Conservation (phyloP, 495 filamentous ascomycete genomes). For the Penicillium riverlandense region DNA sequence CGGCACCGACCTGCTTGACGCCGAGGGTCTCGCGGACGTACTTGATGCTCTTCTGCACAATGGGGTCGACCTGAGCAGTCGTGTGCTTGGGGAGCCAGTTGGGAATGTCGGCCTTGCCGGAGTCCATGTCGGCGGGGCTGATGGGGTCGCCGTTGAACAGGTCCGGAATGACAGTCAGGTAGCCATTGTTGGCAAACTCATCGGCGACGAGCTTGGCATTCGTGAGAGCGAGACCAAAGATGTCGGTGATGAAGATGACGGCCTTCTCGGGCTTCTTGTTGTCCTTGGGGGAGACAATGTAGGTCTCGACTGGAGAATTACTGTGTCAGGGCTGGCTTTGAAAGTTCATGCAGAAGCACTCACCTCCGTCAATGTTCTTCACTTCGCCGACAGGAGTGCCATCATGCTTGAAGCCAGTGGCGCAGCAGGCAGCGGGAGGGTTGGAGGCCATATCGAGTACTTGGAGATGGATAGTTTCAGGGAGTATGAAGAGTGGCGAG, state of each 20-base stretch:
- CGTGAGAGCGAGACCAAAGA: conserved; percentile 59
- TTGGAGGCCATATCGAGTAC: conserved; percentile 48
- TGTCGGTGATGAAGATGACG: conserved; percentile 50
- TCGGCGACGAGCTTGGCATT: conserved; percentile 80
- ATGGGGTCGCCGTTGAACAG: conserved; percentile 68
- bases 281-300: conserved; percentile 34
- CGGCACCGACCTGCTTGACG: conserved; percentile 59
- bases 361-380: conserved; percentile 35
- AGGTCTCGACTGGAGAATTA: conserved; percentile 27
- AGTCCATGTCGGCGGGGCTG: conserved; percentile 43
- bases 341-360: conserved; percentile 2
- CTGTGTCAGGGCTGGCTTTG: no score
- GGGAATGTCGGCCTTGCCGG: conserved; percentile 50
- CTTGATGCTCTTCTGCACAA: conserved; percentile 53
- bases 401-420: conserved; percentile 46
- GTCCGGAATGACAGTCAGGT: conserved; percentile 69
- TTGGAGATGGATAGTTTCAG: not conserved
- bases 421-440: conserved; percentile 50
- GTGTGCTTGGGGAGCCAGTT: conserved; percentile 57
- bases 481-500: not conserved
- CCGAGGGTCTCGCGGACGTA: conserved; percentile 51
- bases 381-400: conserved; percentile 33
- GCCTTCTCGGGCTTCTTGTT: conserved; percentile 36
- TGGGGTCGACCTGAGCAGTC: conserved; percentile 51
- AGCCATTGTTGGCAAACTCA: conserved; percentile 76